Percentiles rank a stretch among this genome's conserved stretches.
Conservation (phyloP, 2,329 filamentous ascomycete species). For the Ceratocystis eucalypticola region DNA sequence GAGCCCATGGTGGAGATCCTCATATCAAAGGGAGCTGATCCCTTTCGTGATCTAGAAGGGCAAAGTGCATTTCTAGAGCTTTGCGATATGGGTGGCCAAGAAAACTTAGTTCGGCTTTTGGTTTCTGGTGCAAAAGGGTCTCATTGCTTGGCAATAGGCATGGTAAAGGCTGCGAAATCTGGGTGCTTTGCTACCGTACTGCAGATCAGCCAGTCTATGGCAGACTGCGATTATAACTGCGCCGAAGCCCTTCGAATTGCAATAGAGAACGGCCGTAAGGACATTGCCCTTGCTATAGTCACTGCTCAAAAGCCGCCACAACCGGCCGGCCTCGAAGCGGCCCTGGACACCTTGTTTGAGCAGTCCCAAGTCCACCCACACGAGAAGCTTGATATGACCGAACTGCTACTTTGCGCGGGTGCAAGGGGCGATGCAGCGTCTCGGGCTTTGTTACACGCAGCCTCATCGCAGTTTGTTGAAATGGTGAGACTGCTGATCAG, state of each 20-base stretch:
- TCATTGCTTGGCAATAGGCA: constrained; percentile 34
- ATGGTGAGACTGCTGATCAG: constrained; percentile 41
- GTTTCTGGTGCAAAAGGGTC: constrained; percentile 36
- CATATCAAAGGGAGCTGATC: constrained; percentile 38
- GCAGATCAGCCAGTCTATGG: constrained; percentile 38
- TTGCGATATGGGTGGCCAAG: constrained; percentile 34
- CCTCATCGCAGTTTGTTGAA: constrained; percentile 37
- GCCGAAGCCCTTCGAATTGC: constrained; percentile 40
- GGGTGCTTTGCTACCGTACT: constrained; percentile 39
- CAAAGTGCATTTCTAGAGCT: constrained; percentile 41
- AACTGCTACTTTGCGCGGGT: constrained; percentile 45
- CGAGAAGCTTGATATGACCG: constrained; percentile 39
- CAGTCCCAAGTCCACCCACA: constrained; percentile 35
- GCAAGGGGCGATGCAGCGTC: constrained; percentile 39
- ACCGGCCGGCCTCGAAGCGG: constrained; percentile 35
- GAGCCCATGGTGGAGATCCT: constrained; percentile 34
- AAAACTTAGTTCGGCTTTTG: constrained; percentile 35
- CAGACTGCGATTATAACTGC: constrained; percentile 39
- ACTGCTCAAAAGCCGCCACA: constrained; percentile 40
- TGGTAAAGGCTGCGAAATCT: constrained; percentile 38
- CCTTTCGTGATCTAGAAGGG: constrained; percentile 34
- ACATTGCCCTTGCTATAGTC: constrained; percentile 42
- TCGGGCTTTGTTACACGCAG: constrained; percentile 37
- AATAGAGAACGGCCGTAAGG: constrained; percentile 35
- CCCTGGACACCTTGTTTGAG: constrained; percentile 36